Evolutionary conservation across 768 basidiomycete genomes (phyloP), one percentile per base, ranked within the genome.

Genomic region (Boletus speciosus): DNA sequence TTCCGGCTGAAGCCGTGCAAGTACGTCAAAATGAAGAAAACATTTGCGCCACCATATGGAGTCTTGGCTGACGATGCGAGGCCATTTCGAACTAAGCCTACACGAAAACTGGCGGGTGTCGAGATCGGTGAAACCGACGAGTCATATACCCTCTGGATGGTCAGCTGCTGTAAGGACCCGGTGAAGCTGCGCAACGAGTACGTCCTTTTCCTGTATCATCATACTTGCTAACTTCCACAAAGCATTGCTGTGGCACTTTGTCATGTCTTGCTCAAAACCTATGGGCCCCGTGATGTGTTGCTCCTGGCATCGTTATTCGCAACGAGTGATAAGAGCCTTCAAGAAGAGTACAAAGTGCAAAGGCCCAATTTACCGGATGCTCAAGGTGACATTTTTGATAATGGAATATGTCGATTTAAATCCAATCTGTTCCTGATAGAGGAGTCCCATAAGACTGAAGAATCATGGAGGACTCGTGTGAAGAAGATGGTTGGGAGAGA

Each of bases 191-290:
- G 16, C 31, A 42, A 61, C 2, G 50, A 57, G 59, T 61, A 40
- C 4, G 59, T 52, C 21, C 31, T 43, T 36, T n/a, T 7, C 15
- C 25, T 21, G 6, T 32, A 3, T 36, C 3, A 6, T 32, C 2
- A 23, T 15, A 3, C 9, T 15, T 31, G 15, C 44, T 49, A 16
- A 61, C 11, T 5, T 52, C 1, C 25, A 7, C 14, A 3, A 42
- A 61, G 59, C 15, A 29, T 50, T 7, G 59, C 60, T n/a, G 44
- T 61, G 21, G 55, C 47, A 2, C 48, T 61, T 25, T 61, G 59
- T 36, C 47, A 46, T 3, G 44, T 39, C 15, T 36, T 61, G 11
- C 60, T 61, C 32, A 58, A 52, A 10, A 58, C 47, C 1, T 61
- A 58, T 25, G 40, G 40, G 27, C 25, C 25, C 25, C 60, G 44